Base-by-base conservation (phyloP, 2,329 filamentous ascomycete species). In the Claviceps paspali region DNA sequence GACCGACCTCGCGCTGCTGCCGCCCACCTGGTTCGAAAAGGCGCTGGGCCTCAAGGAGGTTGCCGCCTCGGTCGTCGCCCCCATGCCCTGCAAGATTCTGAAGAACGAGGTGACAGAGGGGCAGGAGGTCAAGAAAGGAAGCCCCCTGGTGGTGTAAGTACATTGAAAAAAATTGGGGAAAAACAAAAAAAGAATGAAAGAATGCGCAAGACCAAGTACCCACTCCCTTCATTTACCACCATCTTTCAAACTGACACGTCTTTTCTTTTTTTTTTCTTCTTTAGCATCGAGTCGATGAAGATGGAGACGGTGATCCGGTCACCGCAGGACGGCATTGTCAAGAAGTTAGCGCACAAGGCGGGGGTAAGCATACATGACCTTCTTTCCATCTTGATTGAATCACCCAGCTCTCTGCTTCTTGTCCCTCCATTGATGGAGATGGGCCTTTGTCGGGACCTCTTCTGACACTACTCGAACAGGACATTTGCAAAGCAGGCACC, bases 1-100 rank as follows among this genome's bases (percentile, higher is more conserved):
- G 60, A 73, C 70, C 5, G 68, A 77, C 42, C 55, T 79, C 19
- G 57, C 58, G 8, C 57, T 79, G n/a, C 53, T 69, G 29, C 60
- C 62, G 14, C 86, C 88, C 0, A 65, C 67, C 31, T 98, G 87
- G 86, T 80, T 82, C 40, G 82, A 86, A 49, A 88, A 92, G 59
- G 86, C 85, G 0, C 66, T 95, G 6, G 87, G 88, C 0, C 63
- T 82, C 43, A 87, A 84, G 55, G 84, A 93, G 51, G 70, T 72
- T 0, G 68, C 77, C 6, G 87, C 88, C 41, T 91, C 81, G 37
- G 85, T 96, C 2, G 68, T 83, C 18, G 85, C 91, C 17, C 91
- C 91, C 0, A 98, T 98, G 91, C 91, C 91, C 2, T 96, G 91
- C 62, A 96, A 96, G 63, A 80, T 98, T 19, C 62, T 98, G 43